Conservation (phyloP, 2,329 filamentous ascomycete species). For the Tricladium varicosporioides region DNA sequence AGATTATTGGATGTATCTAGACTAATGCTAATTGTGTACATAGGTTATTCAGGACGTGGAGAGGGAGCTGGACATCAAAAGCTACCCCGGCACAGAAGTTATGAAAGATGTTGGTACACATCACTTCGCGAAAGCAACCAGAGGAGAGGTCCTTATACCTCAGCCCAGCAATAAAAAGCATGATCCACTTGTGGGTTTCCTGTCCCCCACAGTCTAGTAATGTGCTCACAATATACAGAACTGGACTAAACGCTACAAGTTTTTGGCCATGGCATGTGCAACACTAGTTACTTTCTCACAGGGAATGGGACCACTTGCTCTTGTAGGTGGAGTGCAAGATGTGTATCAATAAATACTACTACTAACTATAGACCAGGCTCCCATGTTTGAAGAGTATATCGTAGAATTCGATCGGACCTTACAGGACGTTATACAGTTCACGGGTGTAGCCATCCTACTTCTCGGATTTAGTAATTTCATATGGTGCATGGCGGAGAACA, state of each 20-base stretch:
- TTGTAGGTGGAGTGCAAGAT: constrained; percentile 25
- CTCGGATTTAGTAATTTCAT: constrained; percentile 52
- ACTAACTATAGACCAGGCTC: constrained; percentile 22
- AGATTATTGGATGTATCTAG: too few relatives aligned
- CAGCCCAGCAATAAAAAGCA: constrained; percentile 46
- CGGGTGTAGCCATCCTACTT: constrained; percentile 45
- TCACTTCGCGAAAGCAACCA: constrained; percentile 59
- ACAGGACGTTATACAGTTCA: constrained; percentile 49
- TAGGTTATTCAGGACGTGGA: constrained; percentile 29
- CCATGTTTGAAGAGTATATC: constrained; percentile 60
- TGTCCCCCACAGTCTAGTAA: neutral
- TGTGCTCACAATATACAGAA: constrained; percentile 28
- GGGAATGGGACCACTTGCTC: constrained; percentile 42
- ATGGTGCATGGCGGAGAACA: constrained; percentile 33
- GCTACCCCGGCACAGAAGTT: constrained; percentile 37
- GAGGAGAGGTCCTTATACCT: constrained; percentile 45
- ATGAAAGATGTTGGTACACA: constrained; percentile 55
- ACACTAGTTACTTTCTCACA: constrained; percentile 42
- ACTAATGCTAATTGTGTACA: neutral
- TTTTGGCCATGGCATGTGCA: constrained; percentile 33
- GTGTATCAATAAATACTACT: neutral
- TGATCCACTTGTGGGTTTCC: constrained; percentile 40
- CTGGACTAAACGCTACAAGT: constrained; percentile 48
- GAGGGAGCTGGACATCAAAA: constrained; percentile 31
- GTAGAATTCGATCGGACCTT: constrained; percentile 52